A percentile compares a stretch with the other conserved stretches of the same genome.
Conservation (phyloP, 2,329 filamentous ascomycete genomes). For the Chaetomium globosum region DNA sequence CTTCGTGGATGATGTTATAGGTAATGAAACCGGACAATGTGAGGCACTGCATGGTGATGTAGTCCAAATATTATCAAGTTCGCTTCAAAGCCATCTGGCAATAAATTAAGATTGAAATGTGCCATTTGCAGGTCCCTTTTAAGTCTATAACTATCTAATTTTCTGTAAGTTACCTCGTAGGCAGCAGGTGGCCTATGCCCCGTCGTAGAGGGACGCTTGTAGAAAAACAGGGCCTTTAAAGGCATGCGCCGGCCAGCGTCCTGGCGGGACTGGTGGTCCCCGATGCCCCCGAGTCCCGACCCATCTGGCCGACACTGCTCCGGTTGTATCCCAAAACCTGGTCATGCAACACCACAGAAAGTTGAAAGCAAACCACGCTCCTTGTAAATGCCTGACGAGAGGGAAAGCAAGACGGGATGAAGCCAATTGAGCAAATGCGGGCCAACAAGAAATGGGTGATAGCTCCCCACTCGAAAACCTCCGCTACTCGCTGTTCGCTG, state of each 20-base stretch:
- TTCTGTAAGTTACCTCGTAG: not conserved
- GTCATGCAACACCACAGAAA: constrained; percentile 11
- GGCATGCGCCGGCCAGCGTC: not conserved
- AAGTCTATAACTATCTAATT: constrained; percentile 14
- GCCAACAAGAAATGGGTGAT: not conserved
- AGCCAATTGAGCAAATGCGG: constrained; percentile 8
- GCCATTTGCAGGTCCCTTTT: not conserved
- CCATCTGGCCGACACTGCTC: not conserved
- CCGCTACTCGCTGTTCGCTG: no score
- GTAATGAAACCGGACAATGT: not conserved
- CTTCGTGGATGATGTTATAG: no score
- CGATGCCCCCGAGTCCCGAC: not conserved
- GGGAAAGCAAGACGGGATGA: constrained; percentile 1
- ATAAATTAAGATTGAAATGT: not conserved
- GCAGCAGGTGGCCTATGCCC: not conserved
- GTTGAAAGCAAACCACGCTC: constrained; percentile 6
- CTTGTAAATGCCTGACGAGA: constrained; percentile 11
- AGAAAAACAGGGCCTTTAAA: not conserved
- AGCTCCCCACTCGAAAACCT: not conserved
- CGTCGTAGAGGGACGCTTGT: not conserved
- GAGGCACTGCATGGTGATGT: not conserved
- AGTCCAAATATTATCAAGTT: not conserved
- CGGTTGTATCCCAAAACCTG: not conserved
- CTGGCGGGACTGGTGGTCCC: not conserved
- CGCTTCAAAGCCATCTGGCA: not conserved